These are phyloP conservation scores for Leavenworthia alabamica DNA, from an alignment of 345 rosid species.

Conservation along the genomic window DNA sequence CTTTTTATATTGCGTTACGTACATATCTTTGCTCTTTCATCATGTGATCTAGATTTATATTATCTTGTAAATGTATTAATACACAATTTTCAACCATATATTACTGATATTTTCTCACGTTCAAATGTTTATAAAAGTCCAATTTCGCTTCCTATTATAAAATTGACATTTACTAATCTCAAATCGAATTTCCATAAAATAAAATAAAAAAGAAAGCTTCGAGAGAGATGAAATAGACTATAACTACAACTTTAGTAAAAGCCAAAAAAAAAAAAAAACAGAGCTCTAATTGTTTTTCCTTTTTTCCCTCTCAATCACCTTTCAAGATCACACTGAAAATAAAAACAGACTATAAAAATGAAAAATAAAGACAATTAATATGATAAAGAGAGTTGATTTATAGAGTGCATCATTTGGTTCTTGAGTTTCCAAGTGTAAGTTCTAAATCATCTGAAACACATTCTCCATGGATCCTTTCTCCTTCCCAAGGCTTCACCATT, in stretches of 20 bases:
- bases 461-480: constrained; percentile 95
- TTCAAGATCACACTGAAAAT: constrained; percentile 14
- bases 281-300: neutral
- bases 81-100: neutral
- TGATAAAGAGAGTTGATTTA: constrained; percentile 11
- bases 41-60: neutral
- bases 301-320: constrained; percentile 10
- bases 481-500: constrained; percentile 98
- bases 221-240: neutral
- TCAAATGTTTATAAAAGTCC: neutral
- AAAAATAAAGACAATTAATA: neutral
- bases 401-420: constrained; percentile 47
- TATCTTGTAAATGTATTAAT: neutral
- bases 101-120: neutral
- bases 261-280: neutral
- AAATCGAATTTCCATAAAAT: constrained; percentile 1
- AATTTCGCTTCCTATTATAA: neutral
- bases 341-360: neutral
- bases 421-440: constrained; percentile 90
- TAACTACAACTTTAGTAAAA: constrained; percentile 18
- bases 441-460: constrained; percentile 89
- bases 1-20: neutral
- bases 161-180: neutral
- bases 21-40: constrained; percentile 3
- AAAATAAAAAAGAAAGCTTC: neutral